Evolutionary conservation across 352 stramenopile species (phyloP).

Genomic region (Pythium plurisporium): DNA sequence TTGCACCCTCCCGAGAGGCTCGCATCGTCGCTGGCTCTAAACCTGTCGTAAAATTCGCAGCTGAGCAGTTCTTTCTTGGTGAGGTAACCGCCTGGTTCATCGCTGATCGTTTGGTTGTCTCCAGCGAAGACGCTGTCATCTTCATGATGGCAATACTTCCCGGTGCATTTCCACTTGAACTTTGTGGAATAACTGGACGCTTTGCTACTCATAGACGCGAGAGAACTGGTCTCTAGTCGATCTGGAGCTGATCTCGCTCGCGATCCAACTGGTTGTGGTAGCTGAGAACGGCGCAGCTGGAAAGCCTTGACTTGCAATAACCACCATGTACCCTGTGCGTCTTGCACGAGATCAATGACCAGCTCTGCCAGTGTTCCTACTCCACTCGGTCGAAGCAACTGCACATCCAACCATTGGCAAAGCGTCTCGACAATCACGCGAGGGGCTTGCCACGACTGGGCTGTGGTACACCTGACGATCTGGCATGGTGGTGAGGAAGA

Average conservation of each 20-base stretch:
- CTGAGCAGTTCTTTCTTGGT: conserved; percentile 66
- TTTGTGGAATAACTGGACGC: background rate
- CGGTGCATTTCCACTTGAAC: conserved; percentile 37
- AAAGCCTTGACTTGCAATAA: conserved; percentile 72
- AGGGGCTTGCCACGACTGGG: conserved; percentile 48
- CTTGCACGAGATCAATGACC: conserved; percentile 55
- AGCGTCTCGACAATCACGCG: conserved; percentile 35
- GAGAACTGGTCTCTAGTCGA: conserved; percentile 24
- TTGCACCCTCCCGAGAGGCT: conserved; percentile 41
- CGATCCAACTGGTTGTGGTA: background rate
- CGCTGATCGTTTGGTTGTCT: background rate
- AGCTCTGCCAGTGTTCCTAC: conserved; percentile 34
- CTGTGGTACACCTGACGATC: conserved; percentile 46
- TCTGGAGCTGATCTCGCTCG: conserved; percentile 47
- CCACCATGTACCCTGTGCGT: conserved; percentile 49
- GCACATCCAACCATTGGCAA: conserved; percentile 30
- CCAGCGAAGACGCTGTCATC: conserved; percentile 10
- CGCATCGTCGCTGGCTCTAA: conserved; percentile 31
- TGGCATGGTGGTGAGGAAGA: conserved; percentile 35
- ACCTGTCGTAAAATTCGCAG: conserved; percentile 63
- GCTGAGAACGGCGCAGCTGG: conserved; percentile 21
- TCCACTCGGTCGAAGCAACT: conserved; percentile 24
- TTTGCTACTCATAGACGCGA: background rate
- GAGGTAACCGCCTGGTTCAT: conserved; percentile 35
- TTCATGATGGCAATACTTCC: conserved; percentile 8